Base-by-base conservation (phyloP, 768 basidiomycete species). In the Tylopilus cervinicoccineus region DNA sequence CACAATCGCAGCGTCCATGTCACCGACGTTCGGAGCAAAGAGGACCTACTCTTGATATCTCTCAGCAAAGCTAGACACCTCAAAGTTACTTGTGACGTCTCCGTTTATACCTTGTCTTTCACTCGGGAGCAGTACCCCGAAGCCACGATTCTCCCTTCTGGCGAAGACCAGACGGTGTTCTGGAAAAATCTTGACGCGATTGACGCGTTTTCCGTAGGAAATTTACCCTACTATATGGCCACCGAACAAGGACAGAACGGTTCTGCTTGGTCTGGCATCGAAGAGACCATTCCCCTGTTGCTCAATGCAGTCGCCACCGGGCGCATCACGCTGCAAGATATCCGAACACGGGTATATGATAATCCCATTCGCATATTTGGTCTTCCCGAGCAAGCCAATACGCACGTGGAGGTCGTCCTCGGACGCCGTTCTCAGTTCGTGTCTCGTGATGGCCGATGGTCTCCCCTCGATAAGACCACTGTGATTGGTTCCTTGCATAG, bases 81-180 rank as follows among this genome's bases (percentile, higher is more conserved):
- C 58, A 88, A 90, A 60, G 95, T 97, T 42, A 97, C 95, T 4
- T 98, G 95, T 67, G 96, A 99, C 58, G 91, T 96, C 27, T 84
- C 93, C 13, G 78, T 97, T 42, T 97, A 88, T 68, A 79, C 90
- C 16, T 72, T 99, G 45, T 97, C 96, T 80, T 94, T 91, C 73
- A 80, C 79, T 2, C 75, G 72, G 38, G 86, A 86, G 45, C 76
- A 89, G 51, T 94, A 81, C 72, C 84, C 86, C 2, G 71, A 69
- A 2, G 75, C 82, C 17, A 71, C 72, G 2, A 73, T 76, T 55
- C 76, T 96, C 32, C 94, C 93, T 4, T 76, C 86, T 0, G 60
- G 67, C 2, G 80, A 82, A 44, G 90, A 94, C 55, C 93, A 96
- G 65, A 76, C 77, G 42, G 79, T 83, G 5, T 73, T 98, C 14